phyloP scores from a whole-genome alignment of 306 rosid species.

The Corylus avellana region DNA sequence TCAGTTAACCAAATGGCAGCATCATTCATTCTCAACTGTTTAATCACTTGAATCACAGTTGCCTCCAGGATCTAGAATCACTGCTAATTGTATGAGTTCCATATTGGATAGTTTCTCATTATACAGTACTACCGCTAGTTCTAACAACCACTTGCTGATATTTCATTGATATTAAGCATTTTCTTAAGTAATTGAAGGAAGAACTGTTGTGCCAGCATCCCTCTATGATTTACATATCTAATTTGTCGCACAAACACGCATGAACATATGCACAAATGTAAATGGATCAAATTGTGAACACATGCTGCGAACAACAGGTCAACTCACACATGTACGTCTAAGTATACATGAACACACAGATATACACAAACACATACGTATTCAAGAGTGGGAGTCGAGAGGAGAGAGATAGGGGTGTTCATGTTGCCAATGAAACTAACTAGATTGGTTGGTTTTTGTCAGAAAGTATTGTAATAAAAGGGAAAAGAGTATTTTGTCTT shows the following conservation, averaged over 20 bases:
- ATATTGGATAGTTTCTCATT: slow-evolving; percentile 12
- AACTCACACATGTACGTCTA: no score
- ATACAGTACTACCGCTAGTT: neutral
- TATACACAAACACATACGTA: no score
- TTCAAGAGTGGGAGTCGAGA: no score
- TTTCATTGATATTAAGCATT: neutral
- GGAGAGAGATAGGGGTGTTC: no score
- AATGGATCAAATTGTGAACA: neutral
- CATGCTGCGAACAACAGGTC: no score
- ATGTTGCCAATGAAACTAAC: no score
- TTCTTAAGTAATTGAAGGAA: neutral
- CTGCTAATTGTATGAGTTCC: slow-evolving; percentile 54
- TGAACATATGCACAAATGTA: neutral
- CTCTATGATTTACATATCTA: neutral
- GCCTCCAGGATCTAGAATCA: slow-evolving; percentile 84
- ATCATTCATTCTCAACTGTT: slow-evolving; percentile 69
- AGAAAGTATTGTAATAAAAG: no score
- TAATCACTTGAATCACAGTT: slow-evolving; percentile 74
- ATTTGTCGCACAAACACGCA: neutral
- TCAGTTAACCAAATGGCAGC: slow-evolving; percentile 66
- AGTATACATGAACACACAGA: no score
- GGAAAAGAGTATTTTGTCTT: no score
- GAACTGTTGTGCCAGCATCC: neutral
- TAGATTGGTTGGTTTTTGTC: no score
- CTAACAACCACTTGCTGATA: neutral